These are phyloP conservation scores for Panicum miliaceum DNA, from an alignment of 176 grass and related monocot species.

Conservation along the genomic window DNA sequence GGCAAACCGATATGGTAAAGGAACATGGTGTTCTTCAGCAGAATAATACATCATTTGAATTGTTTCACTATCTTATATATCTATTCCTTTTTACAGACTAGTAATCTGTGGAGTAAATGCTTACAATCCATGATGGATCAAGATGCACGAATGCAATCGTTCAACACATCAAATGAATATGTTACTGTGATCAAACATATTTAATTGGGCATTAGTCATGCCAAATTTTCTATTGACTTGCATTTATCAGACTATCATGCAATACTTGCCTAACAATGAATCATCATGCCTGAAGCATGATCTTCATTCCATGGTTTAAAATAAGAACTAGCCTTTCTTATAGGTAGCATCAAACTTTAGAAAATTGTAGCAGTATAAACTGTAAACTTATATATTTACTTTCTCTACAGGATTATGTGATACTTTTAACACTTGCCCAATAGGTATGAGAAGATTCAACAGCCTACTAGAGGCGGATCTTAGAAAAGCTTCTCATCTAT, in stretches of 20 bases:
- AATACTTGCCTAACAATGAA: background rate
- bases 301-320: background rate
- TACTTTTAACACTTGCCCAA: background rate
- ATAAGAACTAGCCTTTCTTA: background rate
- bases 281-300: background rate
- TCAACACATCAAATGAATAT: slow-evolving; percentile 26
- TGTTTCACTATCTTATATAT: background rate
- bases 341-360: slow-evolving; percentile 1
- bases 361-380: background rate
- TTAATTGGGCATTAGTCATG: background rate
- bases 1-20: background rate
- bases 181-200: background rate
- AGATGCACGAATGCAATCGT: background rate
- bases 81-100: background rate
- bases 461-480: background rate
- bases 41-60: background rate
- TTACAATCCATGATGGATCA: slow-evolving; percentile 5
- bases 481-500: background rate
- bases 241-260: slow-evolving; percentile 28
- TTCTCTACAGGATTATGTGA: background rate
- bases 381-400: background rate
- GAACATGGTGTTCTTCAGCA: background rate
- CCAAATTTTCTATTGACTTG: background rate
- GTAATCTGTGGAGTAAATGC: slow-evolving; percentile 9
- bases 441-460: background rate